These are phyloP conservation scores for Rubia peregrina DNA, from an alignment of 305 asterid genomes.

Conservation along the genomic window DNA sequence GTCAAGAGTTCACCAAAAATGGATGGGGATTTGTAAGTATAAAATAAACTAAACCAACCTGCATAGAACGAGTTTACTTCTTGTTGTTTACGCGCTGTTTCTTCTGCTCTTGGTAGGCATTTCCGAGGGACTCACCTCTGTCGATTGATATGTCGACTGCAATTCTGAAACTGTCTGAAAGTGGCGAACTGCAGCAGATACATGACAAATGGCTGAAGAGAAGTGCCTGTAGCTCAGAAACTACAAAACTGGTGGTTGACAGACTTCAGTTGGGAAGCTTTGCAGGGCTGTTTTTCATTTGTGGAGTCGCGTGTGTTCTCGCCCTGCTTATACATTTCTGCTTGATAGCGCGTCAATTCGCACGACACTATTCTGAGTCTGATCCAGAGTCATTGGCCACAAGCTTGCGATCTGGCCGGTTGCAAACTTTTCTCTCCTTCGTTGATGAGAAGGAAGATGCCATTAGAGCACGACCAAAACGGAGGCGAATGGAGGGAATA, in stretches of 20 bases:
- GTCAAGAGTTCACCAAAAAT: constrained; percentile 47
- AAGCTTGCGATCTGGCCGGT: constrained; percentile 25
- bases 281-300: constrained; percentile 45
- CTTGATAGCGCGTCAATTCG: constrained; percentile 25
- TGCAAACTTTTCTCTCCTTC: constrained; percentile 45
- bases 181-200: constrained; percentile 56
- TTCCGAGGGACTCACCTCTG: constrained; percentile 56
- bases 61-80: too few species aligned
- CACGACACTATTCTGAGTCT: constrained; percentile 17
- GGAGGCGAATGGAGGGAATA: constrained; percentile 26
- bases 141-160: constrained; percentile 69
- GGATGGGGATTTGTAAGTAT: constrained; percentile 78
- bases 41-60: background rate
- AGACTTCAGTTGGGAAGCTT: constrained; percentile 49
- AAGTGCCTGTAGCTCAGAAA: constrained; percentile 48
- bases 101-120: constrained; percentile 36
- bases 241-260: constrained; percentile 35
- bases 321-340: constrained; percentile 43
- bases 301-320: constrained; percentile 45
- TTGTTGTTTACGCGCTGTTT: background rate
- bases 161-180: constrained; percentile 53
- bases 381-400: constrained; percentile 22
- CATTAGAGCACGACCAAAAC: constrained; percentile 22
- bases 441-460: constrained; percentile 46
- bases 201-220: constrained; percentile 60